Evolutionary conservation across 1,284 basidiomycete species (phyloP).

Genomic region (Melampsora americana): DNA sequence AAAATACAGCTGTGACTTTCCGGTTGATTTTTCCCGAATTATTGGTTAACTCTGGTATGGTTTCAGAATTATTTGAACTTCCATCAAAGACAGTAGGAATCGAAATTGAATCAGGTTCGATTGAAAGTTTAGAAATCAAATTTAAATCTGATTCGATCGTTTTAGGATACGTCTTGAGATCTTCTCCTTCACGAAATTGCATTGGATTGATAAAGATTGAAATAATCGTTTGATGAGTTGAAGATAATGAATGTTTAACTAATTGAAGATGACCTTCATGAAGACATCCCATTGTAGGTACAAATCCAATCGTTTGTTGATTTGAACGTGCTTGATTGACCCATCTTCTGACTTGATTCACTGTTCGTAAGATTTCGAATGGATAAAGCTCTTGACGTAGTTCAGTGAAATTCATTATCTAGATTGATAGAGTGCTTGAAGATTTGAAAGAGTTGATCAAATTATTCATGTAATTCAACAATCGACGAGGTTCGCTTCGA

Average conservation of each 20-base stretch:
- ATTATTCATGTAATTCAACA: no score
- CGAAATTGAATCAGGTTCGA: not conserved
- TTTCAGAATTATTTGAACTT: not conserved
- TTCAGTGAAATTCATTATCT: no score
- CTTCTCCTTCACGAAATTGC: slow-evolving; percentile 94
- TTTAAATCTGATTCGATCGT: slow-evolving; percentile 61
- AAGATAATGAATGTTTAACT: slow-evolving; percentile 65
- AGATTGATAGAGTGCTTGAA: no score
- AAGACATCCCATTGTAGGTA: slow-evolving; percentile 95
- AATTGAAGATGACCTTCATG: slow-evolving; percentile 84
- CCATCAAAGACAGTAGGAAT: slow-evolving; percentile 35
- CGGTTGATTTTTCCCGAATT: slow-evolving; percentile 21
- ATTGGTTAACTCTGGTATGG: not conserved
- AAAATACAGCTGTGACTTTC: slow-evolving; percentile 65
- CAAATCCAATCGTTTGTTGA: slow-evolving; percentile 75
- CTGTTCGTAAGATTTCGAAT: slow-evolving; percentile 73
- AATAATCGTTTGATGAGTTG: slow-evolving; percentile 82
- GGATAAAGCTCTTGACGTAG: not conserved
- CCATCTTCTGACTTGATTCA: slow-evolving; percentile 74
- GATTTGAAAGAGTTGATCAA: no score
- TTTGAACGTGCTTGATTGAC: slow-evolving; percentile 63
- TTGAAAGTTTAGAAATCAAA: slow-evolving; percentile 56
- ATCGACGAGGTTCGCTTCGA: no score
- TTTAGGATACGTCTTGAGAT: slow-evolving; percentile 83
- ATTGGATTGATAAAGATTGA: slow-evolving; percentile 98